These are phyloP conservation scores for Lanmaoa pseudosensibilis DNA, from an alignment of 768 basidiomycete species.

Conservation along the genomic window DNA sequence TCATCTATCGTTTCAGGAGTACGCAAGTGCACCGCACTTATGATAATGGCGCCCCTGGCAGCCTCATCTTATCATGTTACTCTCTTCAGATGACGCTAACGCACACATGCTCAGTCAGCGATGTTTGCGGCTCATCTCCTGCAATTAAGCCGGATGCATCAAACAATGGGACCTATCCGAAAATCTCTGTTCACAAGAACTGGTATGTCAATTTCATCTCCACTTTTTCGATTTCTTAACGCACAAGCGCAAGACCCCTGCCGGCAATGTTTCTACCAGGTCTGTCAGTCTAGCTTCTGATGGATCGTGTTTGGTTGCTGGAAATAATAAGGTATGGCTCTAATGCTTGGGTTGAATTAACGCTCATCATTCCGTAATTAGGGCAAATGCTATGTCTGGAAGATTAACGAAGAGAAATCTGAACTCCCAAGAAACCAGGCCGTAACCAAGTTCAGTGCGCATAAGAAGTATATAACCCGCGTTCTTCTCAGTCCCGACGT, in stretches of 20 bases:
- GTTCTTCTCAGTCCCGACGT: constrained; percentile 93
- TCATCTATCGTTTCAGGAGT: constrained; percentile 44
- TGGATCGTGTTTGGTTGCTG: constrained; percentile 93
- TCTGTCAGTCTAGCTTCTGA: constrained; percentile 93
- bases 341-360: constrained; percentile 5
- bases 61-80: constrained; percentile 12
- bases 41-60: constrained; percentile 90
- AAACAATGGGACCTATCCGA: constrained; percentile 99
- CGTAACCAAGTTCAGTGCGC: constrained; percentile 92
- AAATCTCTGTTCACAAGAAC: constrained; percentile 93
- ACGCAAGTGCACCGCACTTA: constrained; percentile 91
- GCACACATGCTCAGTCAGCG: constrained; percentile 67
- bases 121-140: constrained; percentile 92
- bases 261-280: constrained; percentile 93
- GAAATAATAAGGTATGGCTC: constrained; percentile 82
- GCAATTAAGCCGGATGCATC: constrained; percentile 96
- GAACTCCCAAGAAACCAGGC: constrained; percentile 87
- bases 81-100: constrained; percentile 13
- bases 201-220: constrained; percentile 53
- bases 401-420: constrained; percentile 81
- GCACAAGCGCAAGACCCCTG: constrained; percentile 69
- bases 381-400: constrained; percentile 99
- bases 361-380: constrained; percentile 34
- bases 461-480: constrained; percentile 90
- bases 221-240: constrained; percentile 14